Conservation (phyloP, 2,329 filamentous ascomycete species). For the Botrytis cinerea region DNA sequence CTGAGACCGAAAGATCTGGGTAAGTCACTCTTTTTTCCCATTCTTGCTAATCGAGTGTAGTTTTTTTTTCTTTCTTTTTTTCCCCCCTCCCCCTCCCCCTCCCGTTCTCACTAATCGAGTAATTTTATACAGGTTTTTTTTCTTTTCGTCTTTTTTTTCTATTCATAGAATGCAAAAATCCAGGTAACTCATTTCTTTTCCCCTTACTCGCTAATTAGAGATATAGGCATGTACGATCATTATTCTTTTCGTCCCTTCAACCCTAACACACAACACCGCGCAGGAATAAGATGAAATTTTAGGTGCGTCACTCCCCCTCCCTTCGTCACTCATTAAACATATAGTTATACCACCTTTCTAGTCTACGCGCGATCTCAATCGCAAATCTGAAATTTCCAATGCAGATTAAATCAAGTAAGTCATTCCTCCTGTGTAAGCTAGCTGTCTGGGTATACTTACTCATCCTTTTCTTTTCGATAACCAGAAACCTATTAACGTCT, state of each 20-base stretch:
- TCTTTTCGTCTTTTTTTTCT: background rate
- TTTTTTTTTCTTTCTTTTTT: background rate
- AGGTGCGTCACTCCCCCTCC: background rate
- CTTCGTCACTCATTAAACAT: background rate
- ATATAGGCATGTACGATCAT: background rate
- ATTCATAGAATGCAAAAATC: background rate
- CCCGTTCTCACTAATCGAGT: background rate
- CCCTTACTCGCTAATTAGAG: background rate
- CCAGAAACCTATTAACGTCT: background rate
- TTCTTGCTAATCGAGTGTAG: background rate
- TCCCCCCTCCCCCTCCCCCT: rapidly evolving
- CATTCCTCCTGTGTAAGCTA: background rate
- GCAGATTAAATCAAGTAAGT: background rate
- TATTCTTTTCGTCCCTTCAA: background rate
- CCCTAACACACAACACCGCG: background rate
- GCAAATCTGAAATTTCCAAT: background rate
- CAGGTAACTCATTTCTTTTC: background rate
- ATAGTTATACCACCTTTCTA: background rate
- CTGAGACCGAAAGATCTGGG: background rate
- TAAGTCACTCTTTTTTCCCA: background rate
- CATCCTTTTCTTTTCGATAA: background rate
- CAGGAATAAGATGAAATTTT: background rate
- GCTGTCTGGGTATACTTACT: background rate
- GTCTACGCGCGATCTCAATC: background rate
- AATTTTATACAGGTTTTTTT: background rate